Percentiles rank a stretch among this genome's conserved stretches.
phyloP scores from a whole-genome alignment of 2,329 filamentous ascomycete species.

The Arthroderma sp. region DNA sequence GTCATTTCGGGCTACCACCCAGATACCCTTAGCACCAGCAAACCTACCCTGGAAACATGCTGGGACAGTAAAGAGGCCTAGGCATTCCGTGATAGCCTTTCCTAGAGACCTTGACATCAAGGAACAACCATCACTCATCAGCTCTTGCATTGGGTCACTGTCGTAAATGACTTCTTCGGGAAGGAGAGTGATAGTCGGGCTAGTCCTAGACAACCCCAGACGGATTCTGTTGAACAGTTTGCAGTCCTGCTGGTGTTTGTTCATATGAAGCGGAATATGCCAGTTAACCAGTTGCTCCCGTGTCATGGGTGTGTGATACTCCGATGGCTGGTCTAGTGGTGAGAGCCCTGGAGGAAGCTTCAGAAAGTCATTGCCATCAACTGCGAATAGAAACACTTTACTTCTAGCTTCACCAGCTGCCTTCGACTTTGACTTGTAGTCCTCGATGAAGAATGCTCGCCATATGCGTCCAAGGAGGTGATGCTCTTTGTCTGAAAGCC shows the following conservation, averaged over 20 bases:
- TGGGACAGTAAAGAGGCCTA: slow-evolving; percentile 33
- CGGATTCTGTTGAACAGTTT: slow-evolving; percentile 37
- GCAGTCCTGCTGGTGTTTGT: slow-evolving; percentile 28
- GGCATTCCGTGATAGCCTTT: slow-evolving; percentile 33
- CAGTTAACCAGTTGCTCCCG: slow-evolving; percentile 34
- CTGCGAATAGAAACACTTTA: slow-evolving; percentile 33
- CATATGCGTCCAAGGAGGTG: slow-evolving; percentile 34
- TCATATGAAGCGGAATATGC: slow-evolving; percentile 31
- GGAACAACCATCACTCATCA: slow-evolving; percentile 44
- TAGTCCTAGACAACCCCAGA: slow-evolving; percentile 36
- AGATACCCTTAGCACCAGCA: slow-evolving; percentile 49
- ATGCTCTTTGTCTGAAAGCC: slow-evolving; percentile 31
- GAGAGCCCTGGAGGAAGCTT: slow-evolving; percentile 9
- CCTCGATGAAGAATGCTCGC: slow-evolving; percentile 35
- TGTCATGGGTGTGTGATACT: slow-evolving; percentile 27
- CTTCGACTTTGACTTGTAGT: slow-evolving; percentile 23
- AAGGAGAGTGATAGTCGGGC: slow-evolving; percentile 27
- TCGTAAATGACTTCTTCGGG: slow-evolving; percentile 29
- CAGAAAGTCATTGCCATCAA: slow-evolving; percentile 32
- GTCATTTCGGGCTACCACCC: slow-evolving; percentile 41
- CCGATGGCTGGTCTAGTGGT: slow-evolving; percentile 18
- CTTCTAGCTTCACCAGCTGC: slow-evolving; percentile 20
- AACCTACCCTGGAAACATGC: slow-evolving; percentile 48
- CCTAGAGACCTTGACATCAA: slow-evolving; percentile 43
- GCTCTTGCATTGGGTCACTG: slow-evolving; percentile 20